Evolutionary conservation across 2,329 filamentous ascomycete species (phyloP).

Genomic region (Capronia coronata): DNA sequence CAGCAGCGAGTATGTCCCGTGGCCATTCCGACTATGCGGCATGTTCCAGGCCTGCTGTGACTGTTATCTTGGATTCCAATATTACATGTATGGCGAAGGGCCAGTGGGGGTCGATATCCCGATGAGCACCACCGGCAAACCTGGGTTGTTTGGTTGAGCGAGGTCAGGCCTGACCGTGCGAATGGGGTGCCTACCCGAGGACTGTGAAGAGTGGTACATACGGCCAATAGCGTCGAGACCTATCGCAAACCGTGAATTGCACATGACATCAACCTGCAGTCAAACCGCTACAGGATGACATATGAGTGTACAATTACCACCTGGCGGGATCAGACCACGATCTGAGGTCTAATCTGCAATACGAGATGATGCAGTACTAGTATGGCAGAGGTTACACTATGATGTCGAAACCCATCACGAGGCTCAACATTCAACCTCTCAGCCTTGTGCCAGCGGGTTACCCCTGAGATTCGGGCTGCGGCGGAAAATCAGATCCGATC

Average conservation of each 20-base stretch:
- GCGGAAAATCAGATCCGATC: not conserved
- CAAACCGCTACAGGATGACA: no score
- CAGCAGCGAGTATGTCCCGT: slow-evolving; percentile 40
- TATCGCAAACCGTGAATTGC: not conserved
- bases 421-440: slow-evolving; percentile 18
- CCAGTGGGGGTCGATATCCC: slow-evolving; percentile 13
- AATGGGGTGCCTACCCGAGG: no score
- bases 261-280: not conserved
- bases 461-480: not conserved
- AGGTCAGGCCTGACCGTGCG: not conserved
- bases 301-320: no score
- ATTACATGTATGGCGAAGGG: slow-evolving; percentile 41
- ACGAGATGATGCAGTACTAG: no score
- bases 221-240: no score
- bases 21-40: slow-evolving; percentile 45
- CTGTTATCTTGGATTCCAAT: slow-evolving; percentile 43
- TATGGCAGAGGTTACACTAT: no score
- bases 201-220: no score
- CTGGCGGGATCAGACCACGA: no score
- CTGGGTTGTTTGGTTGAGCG: slow-evolving; percentile 17
- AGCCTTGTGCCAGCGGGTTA: slow-evolving; percentile 2
- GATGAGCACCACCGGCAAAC: slow-evolving; percentile 17
- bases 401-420: slow-evolving; percentile 9
- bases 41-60: slow-evolving; percentile 47
- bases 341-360: no score